A percentile compares a stretch with the other conserved stretches of the same genome.
These are phyloP conservation scores for Echria macrotheca DNA, from an alignment of 495 filamentous ascomycete species.

Conservation along the genomic window DNA sequence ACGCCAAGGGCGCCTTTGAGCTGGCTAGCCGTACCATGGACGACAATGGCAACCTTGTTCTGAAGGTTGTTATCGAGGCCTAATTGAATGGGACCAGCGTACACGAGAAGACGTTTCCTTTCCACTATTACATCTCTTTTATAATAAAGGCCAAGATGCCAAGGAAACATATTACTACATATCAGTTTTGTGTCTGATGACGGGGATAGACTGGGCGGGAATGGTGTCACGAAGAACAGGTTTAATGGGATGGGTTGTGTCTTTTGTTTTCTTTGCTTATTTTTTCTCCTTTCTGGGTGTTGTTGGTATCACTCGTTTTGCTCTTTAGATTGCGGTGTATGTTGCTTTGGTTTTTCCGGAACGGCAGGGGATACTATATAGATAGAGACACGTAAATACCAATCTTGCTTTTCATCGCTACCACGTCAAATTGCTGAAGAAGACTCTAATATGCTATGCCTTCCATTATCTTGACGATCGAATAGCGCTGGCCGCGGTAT, in stretches of 20 bases:
- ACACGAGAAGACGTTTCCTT: neutral
- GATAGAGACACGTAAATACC: neutral
- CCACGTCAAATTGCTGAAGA: too few relatives aligned
- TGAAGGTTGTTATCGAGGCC: constrained; percentile 78
- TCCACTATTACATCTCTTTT: neutral
- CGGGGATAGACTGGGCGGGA: neutral
- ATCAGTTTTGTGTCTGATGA: too few relatives aligned
- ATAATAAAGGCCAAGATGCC: too few relatives aligned
- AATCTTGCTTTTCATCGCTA: neutral
- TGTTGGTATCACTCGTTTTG: neutral
- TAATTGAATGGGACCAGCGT: constrained; percentile 10
- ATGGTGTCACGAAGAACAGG: neutral
- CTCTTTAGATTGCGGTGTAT: neutral
- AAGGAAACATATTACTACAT: too few relatives aligned
- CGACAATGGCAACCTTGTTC: constrained; percentile 66
- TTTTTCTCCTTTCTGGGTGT: neutral
- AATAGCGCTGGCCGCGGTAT: too few relatives aligned
- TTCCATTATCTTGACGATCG: too few relatives aligned
- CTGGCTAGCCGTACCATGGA: constrained; percentile 79
- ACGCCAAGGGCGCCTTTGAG: constrained; percentile 64
- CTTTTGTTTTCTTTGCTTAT: neutral
- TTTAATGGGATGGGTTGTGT: too few relatives aligned
- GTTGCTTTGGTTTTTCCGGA: too few relatives aligned
- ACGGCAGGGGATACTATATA: too few relatives aligned
- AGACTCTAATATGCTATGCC: too few relatives aligned